Conservation (phyloP, 2,329 filamentous ascomycete species). For the Ilyonectria sp. region DNA sequence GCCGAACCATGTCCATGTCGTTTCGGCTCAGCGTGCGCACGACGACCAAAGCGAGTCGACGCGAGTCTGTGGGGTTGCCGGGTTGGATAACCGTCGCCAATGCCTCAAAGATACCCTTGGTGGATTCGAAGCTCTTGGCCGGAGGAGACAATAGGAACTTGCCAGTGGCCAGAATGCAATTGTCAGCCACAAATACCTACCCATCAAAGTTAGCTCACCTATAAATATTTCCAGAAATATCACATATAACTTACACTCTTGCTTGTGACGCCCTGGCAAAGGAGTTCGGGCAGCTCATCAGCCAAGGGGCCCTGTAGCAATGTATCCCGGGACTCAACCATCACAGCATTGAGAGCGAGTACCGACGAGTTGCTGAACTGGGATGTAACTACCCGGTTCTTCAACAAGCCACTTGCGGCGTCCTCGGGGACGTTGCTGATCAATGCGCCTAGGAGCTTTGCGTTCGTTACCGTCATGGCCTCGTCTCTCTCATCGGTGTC, state of each 20-base stretch:
- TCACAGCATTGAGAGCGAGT: conserved; percentile 88
- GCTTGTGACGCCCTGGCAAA: conserved; percentile 84
- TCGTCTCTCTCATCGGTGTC: conserved; percentile 83
- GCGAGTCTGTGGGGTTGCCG: conserved; percentile 84
- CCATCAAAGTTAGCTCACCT: conserved; percentile 4
- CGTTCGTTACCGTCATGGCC: conserved; percentile 89
- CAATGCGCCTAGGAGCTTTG: conserved; percentile 89
- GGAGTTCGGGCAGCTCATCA: conserved; percentile 82
- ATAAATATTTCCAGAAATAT: conserved; percentile 5
- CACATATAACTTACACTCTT: conserved; percentile 74
- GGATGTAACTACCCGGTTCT: conserved; percentile 83
- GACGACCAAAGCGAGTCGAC: conserved; percentile 88
- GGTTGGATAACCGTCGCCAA: conserved; percentile 83
- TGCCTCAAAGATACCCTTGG: conserved; percentile 84
- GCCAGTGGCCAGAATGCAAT: conserved; percentile 89
- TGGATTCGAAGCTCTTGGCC: conserved; percentile 80
- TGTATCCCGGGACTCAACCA: conserved; percentile 83
- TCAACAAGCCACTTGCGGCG: conserved; percentile 71
- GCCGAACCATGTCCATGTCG: conserved; percentile 84
- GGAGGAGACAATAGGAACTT: conserved; percentile 86
- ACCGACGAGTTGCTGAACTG: conserved; percentile 85
- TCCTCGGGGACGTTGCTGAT: conserved; percentile 88
- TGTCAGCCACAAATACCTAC: conserved; percentile 88
- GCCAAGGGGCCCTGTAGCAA: conserved; percentile 76
- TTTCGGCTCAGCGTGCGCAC: conserved; percentile 87